Evolutionary conservation across 2,329 filamentous ascomycete genomes (phyloP), one percentile per base, ranked within the genome.

Genomic region (Rutstroemia sp.): DNA sequence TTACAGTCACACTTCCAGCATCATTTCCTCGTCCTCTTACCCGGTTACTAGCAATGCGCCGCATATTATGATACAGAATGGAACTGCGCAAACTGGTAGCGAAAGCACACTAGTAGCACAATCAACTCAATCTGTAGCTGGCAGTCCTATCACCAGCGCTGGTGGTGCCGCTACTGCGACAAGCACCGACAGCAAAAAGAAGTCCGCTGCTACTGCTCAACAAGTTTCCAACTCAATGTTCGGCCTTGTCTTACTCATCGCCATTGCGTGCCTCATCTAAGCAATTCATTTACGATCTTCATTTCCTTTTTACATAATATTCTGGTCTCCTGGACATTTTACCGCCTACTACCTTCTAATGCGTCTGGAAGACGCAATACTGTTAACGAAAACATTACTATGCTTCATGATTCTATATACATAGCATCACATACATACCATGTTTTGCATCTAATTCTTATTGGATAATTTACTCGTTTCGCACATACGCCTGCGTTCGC

Each of bases 1-100:
- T 25, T 50, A 54, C 47, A 19, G 39, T 46, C 30, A 58, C 50
- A 59, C 64, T 48, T 53, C 48, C n/a, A 57, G 49, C 45, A 48
- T 52, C 39, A 60, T 57, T 23, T 56, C 38, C 12, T 57, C 58
- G 17, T 54, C 57, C 9, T 30, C 58, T 3, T 58, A 56, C 23
- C 39, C 61, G 12, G 62, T 57, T 2, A 46, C 55, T 17, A 48
- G 38, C 23, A 59, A 60, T 27, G 58, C 56, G 1, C 60, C 63
- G 8, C 64, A 66, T 46, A 58, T 67, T n/a, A 58, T 67, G 17
- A 65, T 66, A 38, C 58, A 68, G 50, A 61, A 60, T 34, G 54
- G 48, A 21, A 65, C 60, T 16, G 54, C 57, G 9, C 61, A 58
- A 19, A 39, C 42, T 23, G 53, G 25, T 12, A 46, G 42, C 6